A percentile compares a stretch with the other conserved stretches of the same genome.
Evolutionary conservation across 2,329 filamentous ascomycete species (phyloP).

Genomic region (Ascochyta clinopodiicola): DNA sequence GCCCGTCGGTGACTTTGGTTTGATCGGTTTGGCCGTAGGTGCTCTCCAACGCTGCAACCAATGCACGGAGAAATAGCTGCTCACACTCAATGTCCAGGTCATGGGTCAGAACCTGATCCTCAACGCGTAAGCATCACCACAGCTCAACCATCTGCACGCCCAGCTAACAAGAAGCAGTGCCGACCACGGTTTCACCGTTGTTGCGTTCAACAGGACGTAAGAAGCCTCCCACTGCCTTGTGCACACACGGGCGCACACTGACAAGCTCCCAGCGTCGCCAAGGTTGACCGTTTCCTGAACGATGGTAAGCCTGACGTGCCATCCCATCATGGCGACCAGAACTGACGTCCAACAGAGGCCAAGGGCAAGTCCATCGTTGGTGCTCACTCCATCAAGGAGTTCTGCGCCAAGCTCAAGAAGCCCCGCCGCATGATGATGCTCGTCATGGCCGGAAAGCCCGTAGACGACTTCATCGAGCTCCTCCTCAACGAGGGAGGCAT

Average conservation of each 20-base stretch:
- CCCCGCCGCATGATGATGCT: slow-evolving; percentile 98
- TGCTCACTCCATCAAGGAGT: slow-evolving; percentile 92
- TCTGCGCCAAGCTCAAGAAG: slow-evolving; percentile 94
- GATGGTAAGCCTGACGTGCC: slow-evolving; percentile 57
- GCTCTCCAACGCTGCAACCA: neutral
- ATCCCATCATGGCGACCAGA: neutral
- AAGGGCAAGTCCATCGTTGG: slow-evolving; percentile 90
- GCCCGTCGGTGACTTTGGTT: slow-evolving; percentile 56
- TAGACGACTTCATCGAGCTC: slow-evolving; percentile 98
- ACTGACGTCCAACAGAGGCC: slow-evolving; percentile 52
- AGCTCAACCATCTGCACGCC: slow-evolving; percentile 24
- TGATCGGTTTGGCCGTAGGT: slow-evolving; percentile 59
- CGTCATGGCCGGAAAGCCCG: slow-evolving; percentile 96
- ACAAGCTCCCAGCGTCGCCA: slow-evolving; percentile 67
- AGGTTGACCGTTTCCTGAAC: slow-evolving; percentile 92
- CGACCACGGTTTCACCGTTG: slow-evolving; percentile 83
- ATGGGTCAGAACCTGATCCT: slow-evolving; percentile 64
- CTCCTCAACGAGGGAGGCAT: slow-evolving; percentile 66
- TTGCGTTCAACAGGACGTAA: slow-evolving; percentile 94
- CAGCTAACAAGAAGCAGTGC: slow-evolving; percentile 47
- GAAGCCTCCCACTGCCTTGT: slow-evolving; percentile 3
- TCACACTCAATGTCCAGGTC: slow-evolving; percentile 38
- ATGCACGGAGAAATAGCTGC: slow-evolving; percentile 11
- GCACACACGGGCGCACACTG: slow-evolving; percentile 20
- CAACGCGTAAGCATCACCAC: slow-evolving; percentile 53